Evolutionary conservation across 371 early-diverging fungal species (phyloP), one percentile per base, ranked within the genome.

Genomic region (Mucor circinelloides): DNA sequence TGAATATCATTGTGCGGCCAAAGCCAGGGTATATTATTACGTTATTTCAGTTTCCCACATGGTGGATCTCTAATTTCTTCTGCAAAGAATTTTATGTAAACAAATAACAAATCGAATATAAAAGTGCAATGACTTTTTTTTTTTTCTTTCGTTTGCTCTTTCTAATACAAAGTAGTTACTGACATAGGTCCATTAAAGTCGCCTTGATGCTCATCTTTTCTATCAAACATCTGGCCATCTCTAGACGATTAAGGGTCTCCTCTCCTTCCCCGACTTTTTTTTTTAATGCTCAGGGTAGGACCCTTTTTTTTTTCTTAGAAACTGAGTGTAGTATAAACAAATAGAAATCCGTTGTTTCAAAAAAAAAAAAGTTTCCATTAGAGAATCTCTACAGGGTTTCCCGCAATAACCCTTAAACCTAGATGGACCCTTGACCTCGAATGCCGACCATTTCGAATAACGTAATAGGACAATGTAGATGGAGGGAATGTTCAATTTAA

Each of bases 391-490:
- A 12, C 50, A 50, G 50, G 50, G 50, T 60, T 60, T 42, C 60
- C 60, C 62, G 62, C 23, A 27, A 23, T 25, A 55, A 55, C 55
- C 55, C 55, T 58, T 28, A 21, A 57, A 23, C 36, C 34, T 34
- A 21, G 21, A 31, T 54, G 63, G 63, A 63, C 63, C 63, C 63
- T 63, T 54, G 63, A 50, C 15, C 15, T 44, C 31, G 46, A 60
- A 31, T 13, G 30, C 31, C 31, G 31, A 55, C 52, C 23, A 31
- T 32, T 30, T 31, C 17, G 19, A 21, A 34, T 36, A 17, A 58
- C 36, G 36, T 58, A 58, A 58, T 58, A 58, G 58, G 50, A 12
- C 25, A 50, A 28, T 5, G 13, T 28, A 56, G 27, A 55, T 31
- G 31, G 30, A 28, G 19, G 17, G 44, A 60, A 60, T 42, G 17